phyloP scores from a whole-genome alignment of 441 rosid genomes.

The Croton laevigatus region DNA sequence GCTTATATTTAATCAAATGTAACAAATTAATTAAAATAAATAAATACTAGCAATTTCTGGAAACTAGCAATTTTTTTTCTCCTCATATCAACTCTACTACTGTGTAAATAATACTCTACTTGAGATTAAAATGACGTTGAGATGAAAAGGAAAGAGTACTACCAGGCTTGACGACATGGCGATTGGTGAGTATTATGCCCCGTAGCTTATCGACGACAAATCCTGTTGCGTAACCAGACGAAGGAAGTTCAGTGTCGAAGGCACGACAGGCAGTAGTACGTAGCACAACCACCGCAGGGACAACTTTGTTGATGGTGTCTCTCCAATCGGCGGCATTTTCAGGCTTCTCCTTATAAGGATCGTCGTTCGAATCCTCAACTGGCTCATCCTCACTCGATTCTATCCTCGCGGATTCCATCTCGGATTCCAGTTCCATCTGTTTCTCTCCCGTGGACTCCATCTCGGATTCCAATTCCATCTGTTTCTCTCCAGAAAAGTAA shows the following conservation, averaged over 20 bases:
- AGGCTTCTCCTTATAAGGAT: neutral
- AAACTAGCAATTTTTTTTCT: too few relatives aligned
- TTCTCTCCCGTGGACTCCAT: neutral
- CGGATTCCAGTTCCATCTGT: constrained; percentile 9
- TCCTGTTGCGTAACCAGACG: constrained; percentile 81
- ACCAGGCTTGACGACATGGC: constrained; percentile 97
- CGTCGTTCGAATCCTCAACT: neutral
- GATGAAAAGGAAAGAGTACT: constrained; percentile 25
- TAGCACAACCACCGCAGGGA: constrained; percentile 87
- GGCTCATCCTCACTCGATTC: constrained; percentile 14
- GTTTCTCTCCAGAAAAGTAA: neutral
- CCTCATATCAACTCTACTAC: too few relatives aligned
- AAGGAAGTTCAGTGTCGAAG: constrained; percentile 75
- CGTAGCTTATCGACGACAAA: constrained; percentile 85
- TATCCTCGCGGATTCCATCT: constrained; percentile 3
- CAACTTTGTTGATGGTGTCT: constrained; percentile 59
- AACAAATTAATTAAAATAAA: too few relatives aligned
- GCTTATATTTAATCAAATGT: too few relatives aligned
- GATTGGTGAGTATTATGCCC: constrained; percentile 93
- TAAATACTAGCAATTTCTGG: too few relatives aligned
- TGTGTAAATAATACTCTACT: neutral
- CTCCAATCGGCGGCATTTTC: constrained; percentile 73
- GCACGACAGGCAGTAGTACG: constrained; percentile 80
- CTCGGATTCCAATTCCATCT: constrained; percentile 10
- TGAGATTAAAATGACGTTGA: too few relatives aligned